These are phyloP conservation scores for Telfairia occidentalis DNA, from an alignment of 331 rosid species.

Conservation along the genomic window DNA sequence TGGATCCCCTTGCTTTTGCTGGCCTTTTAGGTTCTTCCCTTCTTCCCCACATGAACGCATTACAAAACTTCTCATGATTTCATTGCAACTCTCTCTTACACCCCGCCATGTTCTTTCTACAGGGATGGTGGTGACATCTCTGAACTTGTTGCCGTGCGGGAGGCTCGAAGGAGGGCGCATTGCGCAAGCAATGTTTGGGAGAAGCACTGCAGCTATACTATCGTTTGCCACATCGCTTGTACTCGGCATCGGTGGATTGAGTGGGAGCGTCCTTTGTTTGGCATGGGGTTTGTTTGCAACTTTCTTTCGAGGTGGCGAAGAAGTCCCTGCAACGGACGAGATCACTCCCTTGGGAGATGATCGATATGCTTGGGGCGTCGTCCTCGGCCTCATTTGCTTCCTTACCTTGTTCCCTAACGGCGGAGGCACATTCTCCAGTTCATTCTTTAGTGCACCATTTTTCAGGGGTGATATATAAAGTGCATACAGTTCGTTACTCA, in stretches of 20 bases:
- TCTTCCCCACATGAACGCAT: neutral
- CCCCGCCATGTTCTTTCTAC: conserved; percentile 6
- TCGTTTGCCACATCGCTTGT: conserved; percentile 63
- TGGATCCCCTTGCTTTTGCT: conserved; percentile 93
- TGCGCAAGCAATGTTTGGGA: conserved; percentile 83
- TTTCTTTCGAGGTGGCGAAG: conserved; percentile 89
- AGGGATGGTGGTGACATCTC: conserved; percentile 95
- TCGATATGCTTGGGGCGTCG: conserved; percentile 72
- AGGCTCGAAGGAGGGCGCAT: conserved; percentile 94
- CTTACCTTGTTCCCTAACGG: conserved; percentile 84
- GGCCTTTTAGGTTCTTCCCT: conserved; percentile 68
- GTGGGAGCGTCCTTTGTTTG: conserved; percentile 83
- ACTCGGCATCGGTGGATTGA: conserved; percentile 76
- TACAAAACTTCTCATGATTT: neutral
- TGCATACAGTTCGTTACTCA: neutral
- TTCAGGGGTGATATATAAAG: conserved; percentile 49
- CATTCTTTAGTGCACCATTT: conserved; percentile 57
- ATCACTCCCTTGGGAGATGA: conserved; percentile 63
- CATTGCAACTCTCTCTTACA: neutral
- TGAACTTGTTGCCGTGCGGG: conserved; percentile 82
- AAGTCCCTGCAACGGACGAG: conserved; percentile 82
- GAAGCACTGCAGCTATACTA: conserved; percentile 57
- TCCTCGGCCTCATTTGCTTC: conserved; percentile 67
- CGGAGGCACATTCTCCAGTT: conserved; percentile 71
- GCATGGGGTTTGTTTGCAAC: conserved; percentile 96